Conservation (phyloP, 306 rosid genomes). For the Lathyrus sativus region DNA sequence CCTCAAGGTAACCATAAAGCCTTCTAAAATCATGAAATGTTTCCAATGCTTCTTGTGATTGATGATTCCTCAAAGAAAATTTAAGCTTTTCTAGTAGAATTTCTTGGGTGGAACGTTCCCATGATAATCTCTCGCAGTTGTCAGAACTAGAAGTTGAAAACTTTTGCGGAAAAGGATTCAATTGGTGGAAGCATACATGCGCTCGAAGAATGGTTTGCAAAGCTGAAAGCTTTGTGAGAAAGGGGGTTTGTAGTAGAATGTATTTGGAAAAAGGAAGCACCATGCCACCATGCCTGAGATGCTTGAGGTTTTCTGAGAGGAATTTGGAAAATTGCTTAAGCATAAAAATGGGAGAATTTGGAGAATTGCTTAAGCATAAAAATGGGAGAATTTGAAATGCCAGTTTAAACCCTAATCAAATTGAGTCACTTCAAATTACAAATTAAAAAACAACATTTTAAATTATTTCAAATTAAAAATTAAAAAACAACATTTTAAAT, state of each 20-base stretch:
- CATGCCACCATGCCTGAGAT: conserved; percentile 39
- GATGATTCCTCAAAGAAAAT: conserved; percentile 54
- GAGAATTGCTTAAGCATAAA: background rate
- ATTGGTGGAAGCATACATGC: conserved; percentile 20
- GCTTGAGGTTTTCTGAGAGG: conserved; percentile 21
- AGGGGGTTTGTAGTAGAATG: conserved; percentile 28
- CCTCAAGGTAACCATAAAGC: conserved; percentile 76
- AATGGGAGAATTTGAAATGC: conserved; percentile 4
- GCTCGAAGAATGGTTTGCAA: conserved; percentile 32
- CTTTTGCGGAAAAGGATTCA: conserved; percentile 28
- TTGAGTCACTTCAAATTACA: no score
- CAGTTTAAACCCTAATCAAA: conserved; percentile 11
- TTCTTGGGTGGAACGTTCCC: conserved; percentile 74
- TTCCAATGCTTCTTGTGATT: conserved; percentile 70
- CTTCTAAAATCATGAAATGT: conserved; percentile 60
- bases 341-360: conserved; percentile 1
- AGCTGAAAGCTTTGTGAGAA: conserved; percentile 40
- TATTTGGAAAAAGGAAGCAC: conserved; percentile 35
- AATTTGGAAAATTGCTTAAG: background rate
- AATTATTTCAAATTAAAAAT: no score
- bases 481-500: no score
- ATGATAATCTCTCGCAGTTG: conserved; percentile 50
- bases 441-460: no score
- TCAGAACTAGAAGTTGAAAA: conserved; percentile 37
- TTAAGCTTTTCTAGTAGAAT: conserved; percentile 59